Evolutionary conservation across 495 filamentous ascomycete genomes (phyloP), one percentile per base, ranked within the genome.

Genomic region (Penicillium mononematosum): DNA sequence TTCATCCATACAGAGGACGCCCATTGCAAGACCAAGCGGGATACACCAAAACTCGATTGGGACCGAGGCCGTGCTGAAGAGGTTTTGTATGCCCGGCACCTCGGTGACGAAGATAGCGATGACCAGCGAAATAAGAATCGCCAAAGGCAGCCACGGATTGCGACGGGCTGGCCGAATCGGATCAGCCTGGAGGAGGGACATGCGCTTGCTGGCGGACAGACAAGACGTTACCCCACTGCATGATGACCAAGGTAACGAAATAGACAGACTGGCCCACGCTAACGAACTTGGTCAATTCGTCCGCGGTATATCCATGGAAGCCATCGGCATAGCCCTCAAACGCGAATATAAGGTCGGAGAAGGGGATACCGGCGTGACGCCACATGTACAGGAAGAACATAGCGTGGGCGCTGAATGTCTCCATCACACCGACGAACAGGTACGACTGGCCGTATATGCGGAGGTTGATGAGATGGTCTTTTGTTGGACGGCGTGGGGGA

Each of bases 201-300:
- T 67, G 42, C 78, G 76, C 55, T 77, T 76, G 56, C 74, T 82
- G 29, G 29, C 79, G 77, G 11, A 81, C 73, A 1, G 72, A 68
- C 3, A 81, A 70, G 22, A 81, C 73, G 46, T 81, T 80, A 31
- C 75, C 77, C 78, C 77, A 81, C 55, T 81, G 78, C 59, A 79
- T 70, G 52, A 77, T 73, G 7, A 91, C 85, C 9, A 91, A 71
- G n/a, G 80, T 88, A 31, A 89, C 80, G 58, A 91, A 90, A 61
- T 90, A 90, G 36, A 90, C 82, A 24, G 79, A 83, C 27, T 81
- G 84, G 20, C 83, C 86, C 44, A 79, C 75, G 41, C 63, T 70
- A 62, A 73, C 77, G 73, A 79, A 78, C 36, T 70, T 50, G 14
- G 58, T 68, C 6, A 80, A 61, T 54, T 81, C 48, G 17, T 71